Evolutionary conservation across 768 basidiomycete genomes (phyloP).

Genomic region (Nidularia sp.): DNA sequence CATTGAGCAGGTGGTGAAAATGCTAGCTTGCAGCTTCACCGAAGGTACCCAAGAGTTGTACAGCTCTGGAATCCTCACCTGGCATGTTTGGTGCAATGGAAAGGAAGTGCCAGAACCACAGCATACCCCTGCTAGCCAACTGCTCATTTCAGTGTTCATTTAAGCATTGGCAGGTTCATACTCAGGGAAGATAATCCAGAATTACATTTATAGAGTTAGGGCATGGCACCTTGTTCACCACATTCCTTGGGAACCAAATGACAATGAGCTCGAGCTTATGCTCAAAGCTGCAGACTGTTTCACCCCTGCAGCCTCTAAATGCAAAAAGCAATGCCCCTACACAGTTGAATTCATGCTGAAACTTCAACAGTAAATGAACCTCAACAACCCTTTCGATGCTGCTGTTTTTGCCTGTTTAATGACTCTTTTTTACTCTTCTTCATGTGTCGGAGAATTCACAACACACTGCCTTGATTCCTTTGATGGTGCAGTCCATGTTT

Average conservation of each 20-base stretch:
- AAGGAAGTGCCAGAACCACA: constrained; percentile 21
- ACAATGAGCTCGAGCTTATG: constrained; percentile 16
- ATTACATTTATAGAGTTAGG: constrained; percentile 30
- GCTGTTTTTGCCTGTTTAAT: constrained; percentile 33
- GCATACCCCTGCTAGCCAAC: constrained; percentile 17
- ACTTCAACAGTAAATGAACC: constrained; percentile 16
- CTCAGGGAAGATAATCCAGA: constrained; percentile 23
- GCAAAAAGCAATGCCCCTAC: constrained; percentile 22
- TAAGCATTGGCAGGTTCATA: constrained; percentile 24
- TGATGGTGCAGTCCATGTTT: constrained; percentile 1
- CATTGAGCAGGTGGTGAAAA: no score
- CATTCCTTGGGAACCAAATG: constrained; percentile 19
- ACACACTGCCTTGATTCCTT: constrained; percentile 24
- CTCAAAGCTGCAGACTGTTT: constrained; percentile 22
- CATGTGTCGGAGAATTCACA: constrained; percentile 32
- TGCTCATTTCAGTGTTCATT: constrained; percentile 23
- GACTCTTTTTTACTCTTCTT: constrained; percentile 28
- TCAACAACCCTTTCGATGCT: constrained; percentile 20
- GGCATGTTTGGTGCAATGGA: constrained; percentile 34
- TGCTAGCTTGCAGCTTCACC: no score
- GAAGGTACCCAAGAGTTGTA: neutral
- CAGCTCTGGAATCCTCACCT: constrained; percentile 24
- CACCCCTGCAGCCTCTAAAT: constrained; percentile 22
- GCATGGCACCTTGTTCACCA: constrained; percentile 47
- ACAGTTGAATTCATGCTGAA: constrained; percentile 15